Base-by-base conservation (phyloP, 192 early-diverging fungal species). In the Coemansia sp. region DNA sequence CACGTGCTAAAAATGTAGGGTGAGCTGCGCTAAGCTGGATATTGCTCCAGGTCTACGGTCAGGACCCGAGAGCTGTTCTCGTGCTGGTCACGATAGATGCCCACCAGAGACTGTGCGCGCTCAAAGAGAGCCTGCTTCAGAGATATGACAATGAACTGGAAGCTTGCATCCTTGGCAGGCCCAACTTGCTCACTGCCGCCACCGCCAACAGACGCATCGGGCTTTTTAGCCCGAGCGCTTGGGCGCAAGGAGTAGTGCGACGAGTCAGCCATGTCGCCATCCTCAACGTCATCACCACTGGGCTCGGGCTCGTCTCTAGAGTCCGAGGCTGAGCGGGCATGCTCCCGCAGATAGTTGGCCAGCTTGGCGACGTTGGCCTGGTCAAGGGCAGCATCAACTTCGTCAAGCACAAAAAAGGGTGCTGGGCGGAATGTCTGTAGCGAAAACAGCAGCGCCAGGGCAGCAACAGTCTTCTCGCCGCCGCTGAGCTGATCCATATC, bases 401-500 rank as follows among this genome's bases (percentile, higher is more conserved):
- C 97, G 71, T 99, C 97, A 35, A 99, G 84, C 10, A 99, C 94
- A 90, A 99, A 99, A 83, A 99, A 99, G 3, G 97, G 97, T 7
- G 97, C 91, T 9, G 96, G 97, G 31, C 90, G 91, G 87, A 88
- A 95, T 18, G 90, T 89, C 74, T 96, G 96, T 69, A 99, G 93
- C 24, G 97, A 95, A 84, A 99, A 97, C 63, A 99, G 85, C 38
- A 99, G 76, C 2, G 96, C 97, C 42, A 99, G 82, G 4, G 97
- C 96, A 0, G 95, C 97, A 35, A 99, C 92, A 0, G 96, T 96
- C 83, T 98, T 99, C 84, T 99, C 97, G 67, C 97, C 97, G 38
- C 97, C 97, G 23, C 95, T 97, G 13, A 99, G 84, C 70, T 94
- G 93, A 62, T 97, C 96, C 97, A 99, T 99, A 73, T 99, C 97